Conservation (phyloP, 2,329 filamentous ascomycete genomes). For the Zymoseptoria brevis region DNA sequence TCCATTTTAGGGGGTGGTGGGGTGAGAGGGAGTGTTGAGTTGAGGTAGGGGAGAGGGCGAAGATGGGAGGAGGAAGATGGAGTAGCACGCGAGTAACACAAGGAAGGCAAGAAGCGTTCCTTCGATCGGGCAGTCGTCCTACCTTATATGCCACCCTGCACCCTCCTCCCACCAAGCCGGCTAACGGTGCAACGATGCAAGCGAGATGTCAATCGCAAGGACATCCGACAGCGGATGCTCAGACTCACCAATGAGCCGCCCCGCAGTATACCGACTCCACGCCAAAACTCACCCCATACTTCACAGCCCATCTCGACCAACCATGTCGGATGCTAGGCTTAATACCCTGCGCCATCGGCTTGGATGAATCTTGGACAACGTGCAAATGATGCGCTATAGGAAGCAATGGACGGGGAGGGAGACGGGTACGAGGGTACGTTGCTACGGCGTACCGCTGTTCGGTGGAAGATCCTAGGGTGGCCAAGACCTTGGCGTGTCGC, state of each 20-base stretch:
- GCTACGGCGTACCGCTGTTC: not conserved
- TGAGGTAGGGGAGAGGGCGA: too few relatives aligned
- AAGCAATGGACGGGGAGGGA: not conserved
- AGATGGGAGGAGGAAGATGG: not conserved
- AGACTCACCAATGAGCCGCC: not conserved
- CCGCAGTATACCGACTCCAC: not conserved
- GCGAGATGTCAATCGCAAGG: not conserved
- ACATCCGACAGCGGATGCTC: not conserved
- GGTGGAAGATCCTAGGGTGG: not conserved
- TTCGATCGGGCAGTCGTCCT: not conserved
- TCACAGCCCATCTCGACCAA: not conserved
- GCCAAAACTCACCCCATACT: not conserved
- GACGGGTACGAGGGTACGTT: not conserved
- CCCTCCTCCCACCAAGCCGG: not conserved
- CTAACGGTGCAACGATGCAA: not conserved
- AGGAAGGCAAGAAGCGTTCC: not conserved
- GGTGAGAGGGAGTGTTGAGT: not conserved
- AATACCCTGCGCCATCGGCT: not conserved
- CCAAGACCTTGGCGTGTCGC: not conserved
- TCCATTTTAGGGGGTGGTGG: conserved; percentile 15
- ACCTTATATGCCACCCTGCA: not conserved
- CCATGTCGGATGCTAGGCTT: not conserved
- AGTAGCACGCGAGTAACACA: not conserved
- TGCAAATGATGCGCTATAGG: not conserved
- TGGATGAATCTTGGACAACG: not conserved